Evolutionary conservation across 495 filamentous ascomycete genomes (phyloP), one percentile per base, ranked within the genome.

Genomic region (Talaromyces trachyspermus): DNA sequence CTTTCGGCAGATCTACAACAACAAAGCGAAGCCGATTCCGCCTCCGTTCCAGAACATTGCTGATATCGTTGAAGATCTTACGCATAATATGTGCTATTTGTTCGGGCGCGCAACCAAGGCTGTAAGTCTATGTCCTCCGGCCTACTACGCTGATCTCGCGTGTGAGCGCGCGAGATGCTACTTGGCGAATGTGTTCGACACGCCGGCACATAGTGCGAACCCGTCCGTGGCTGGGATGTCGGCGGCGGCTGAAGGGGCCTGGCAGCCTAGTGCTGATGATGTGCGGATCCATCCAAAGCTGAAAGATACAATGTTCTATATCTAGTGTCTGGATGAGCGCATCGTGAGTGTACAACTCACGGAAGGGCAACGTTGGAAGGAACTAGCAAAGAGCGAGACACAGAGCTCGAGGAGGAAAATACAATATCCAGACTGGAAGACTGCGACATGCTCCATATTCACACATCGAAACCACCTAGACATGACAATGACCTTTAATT

Each of bases 71-170:
- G 75, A 84, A 53, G 65, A 70, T 26, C 53, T 85, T 14, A 89
- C 84, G 0, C 78, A 85, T 52, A 79, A 81, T 49, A 73, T 91
- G 59, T 87, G 81, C 51, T 88, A 87, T 58, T 62, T 83, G 19
- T 91, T 79, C 53, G 83, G 80, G 9, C 83, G 87, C 23, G 85
- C 86, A 10, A 91, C 86, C 23, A 84, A 80, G 52, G 80, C 84
- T 0, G 82, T 92, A 25, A 81, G 77, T 46, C 74, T 87, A 40
- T 81, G 78, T 38, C 86, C 86, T 4, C 86, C 86, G 0, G 86
- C 85, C 9, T 66, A 64, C 52, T 86, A 89, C 50, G 86, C 87
- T 5, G 86, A 91, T 55, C 62, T 84, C n/a, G 72, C 84, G 14
- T 87, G 83, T 51, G 80, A 81, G 43, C 73, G 86, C 5, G 80